These are phyloP conservation scores for Globisporangium recalcitrans DNA, from an alignment of 352 stramenopile species.

Conservation along the genomic window DNA sequence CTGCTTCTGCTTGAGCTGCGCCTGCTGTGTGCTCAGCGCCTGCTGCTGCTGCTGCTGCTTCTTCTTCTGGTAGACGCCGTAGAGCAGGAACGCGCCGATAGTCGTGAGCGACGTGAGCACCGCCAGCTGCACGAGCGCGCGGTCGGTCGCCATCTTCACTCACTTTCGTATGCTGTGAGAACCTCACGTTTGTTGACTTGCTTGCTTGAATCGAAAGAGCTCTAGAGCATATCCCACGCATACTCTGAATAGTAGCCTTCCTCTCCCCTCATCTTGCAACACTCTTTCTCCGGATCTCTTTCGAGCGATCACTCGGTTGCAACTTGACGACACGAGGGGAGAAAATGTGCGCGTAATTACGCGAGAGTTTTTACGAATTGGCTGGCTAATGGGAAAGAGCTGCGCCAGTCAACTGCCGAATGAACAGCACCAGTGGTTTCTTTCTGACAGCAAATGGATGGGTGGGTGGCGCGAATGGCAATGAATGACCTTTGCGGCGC, in stretches of 20 bases:
- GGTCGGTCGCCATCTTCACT: slow-evolving; percentile 29
- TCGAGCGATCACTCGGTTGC: neutral
- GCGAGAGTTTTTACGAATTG: slow-evolving; percentile 18
- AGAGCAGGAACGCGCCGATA: slow-evolving; percentile 55
- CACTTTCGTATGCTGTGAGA: slow-evolving; percentile 3
- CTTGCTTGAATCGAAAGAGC: too few relatives aligned
- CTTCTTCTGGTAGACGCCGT: slow-evolving; percentile 42
- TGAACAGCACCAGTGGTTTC: neutral
- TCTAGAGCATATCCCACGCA: slow-evolving; percentile 3
- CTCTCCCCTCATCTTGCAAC: neutral
- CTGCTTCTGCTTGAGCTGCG: slow-evolving; percentile 14
- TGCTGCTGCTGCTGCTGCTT: slow-evolving; percentile 37
- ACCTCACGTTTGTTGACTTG: slow-evolving; percentile 6
- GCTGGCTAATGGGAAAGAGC: slow-evolving; percentile 15
- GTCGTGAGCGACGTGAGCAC: slow-evolving; percentile 68
- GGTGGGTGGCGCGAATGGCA: neutral
- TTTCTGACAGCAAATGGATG: slow-evolving; percentile 1
- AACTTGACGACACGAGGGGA: neutral
- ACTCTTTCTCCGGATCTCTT: neutral
- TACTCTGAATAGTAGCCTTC: slow-evolving; percentile 6
- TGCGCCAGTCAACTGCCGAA: neutral
- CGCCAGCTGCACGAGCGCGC: slow-evolving; percentile 55
- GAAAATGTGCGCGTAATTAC: neutral
- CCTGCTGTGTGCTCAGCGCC: slow-evolving; percentile 8
- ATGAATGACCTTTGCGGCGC: neutral